These are phyloP conservation scores for Nitzschia palea DNA, from an alignment of 108 stramenopile genomes.

Conservation along the genomic window DNA sequence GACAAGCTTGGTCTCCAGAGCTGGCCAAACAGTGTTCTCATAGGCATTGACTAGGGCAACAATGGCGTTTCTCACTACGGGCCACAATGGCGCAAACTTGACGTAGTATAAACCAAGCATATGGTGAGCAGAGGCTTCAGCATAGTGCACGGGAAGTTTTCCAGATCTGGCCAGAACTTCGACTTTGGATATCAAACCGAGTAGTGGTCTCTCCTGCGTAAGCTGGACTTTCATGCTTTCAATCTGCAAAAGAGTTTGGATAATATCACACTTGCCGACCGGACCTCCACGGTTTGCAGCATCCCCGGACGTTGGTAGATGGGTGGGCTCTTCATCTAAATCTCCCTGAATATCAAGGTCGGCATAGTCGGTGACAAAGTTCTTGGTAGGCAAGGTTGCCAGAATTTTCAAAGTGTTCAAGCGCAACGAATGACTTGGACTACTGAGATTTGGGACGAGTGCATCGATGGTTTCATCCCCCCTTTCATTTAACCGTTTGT, in stretches of 20 bases:
- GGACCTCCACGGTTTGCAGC: background rate
- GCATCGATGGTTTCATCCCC: constrained; percentile 45
- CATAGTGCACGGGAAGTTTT: constrained; percentile 71
- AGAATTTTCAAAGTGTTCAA: constrained; percentile 73
- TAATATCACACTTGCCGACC: constrained; percentile 59
- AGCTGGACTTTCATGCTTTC: constrained; percentile 66
- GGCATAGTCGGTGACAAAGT: constrained; percentile 69
- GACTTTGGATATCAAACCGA: constrained; percentile 52
- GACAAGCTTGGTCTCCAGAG: constrained; percentile 45
- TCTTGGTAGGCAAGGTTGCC: constrained; percentile 58
- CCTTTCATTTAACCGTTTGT: constrained; percentile 1
- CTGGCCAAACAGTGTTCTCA: constrained; percentile 58
- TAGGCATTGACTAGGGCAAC: constrained; percentile 52
- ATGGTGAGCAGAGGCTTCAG: constrained; percentile 70
- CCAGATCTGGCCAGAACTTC: constrained; percentile 72
- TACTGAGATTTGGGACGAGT: constrained; percentile 60
- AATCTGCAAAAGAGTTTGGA: constrained; percentile 52
- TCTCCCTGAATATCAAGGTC: constrained; percentile 80
- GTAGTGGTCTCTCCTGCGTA: constrained; percentile 55
- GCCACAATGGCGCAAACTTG: constrained; percentile 84
- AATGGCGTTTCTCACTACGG: constrained; percentile 50
- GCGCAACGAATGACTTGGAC: constrained; percentile 65
- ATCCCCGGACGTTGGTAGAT: background rate
- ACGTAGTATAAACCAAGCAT: constrained; percentile 77
- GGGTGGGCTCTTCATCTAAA: constrained; percentile 72